phyloP scores from a whole-genome alignment of 2,329 filamentous ascomycete species.

The Hymenoscyphus infarciens region DNA sequence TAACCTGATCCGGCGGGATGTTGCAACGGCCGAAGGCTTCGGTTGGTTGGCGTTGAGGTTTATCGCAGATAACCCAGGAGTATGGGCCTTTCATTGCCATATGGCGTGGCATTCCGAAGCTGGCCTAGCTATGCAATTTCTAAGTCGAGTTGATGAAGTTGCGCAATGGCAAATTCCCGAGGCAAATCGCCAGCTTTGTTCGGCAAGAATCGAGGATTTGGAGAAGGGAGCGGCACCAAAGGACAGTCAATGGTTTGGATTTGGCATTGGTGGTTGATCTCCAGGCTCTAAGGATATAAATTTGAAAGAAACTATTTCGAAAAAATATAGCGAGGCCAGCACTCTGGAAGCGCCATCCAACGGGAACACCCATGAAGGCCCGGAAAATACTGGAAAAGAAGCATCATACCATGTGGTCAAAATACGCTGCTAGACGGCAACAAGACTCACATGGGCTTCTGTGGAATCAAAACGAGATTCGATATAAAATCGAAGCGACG shows the following conservation, averaged over 20 bases:
- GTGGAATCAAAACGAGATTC: too few relatives aligned
- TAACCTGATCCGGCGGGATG: slow-evolving; percentile 49
- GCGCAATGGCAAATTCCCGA: slow-evolving; percentile 42
- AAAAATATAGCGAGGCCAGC: neutral
- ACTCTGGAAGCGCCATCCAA: neutral
- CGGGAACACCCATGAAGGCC: neutral
- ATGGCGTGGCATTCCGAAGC: slow-evolving; percentile 56
- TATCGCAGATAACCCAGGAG: slow-evolving; percentile 53
- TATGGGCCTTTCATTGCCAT: slow-evolving; percentile 59
- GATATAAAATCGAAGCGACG: too few relatives aligned
- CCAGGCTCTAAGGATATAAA: neutral
- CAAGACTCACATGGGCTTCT: too few relatives aligned
- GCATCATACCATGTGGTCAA: neutral
- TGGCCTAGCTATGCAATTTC: slow-evolving; percentile 57
- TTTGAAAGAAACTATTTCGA: neutral
- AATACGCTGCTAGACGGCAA: neutral
- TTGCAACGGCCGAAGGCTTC: slow-evolving; percentile 50
- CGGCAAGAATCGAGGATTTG: slow-evolving; percentile 40
- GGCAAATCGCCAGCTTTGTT: slow-evolving; percentile 45
- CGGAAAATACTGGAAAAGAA: neutral
- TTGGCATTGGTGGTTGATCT: slow-evolving; percentile 23
- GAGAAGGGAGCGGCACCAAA: slow-evolving; percentile 47
- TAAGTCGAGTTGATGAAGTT: slow-evolving; percentile 47
- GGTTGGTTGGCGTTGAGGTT: slow-evolving; percentile 54
- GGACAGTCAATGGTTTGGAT: slow-evolving; percentile 46